Percentiles rank a stretch among this genome's conserved stretches.
These are phyloP conservation scores for Talaromyces pinophilus DNA, from an alignment of 2,329 filamentous ascomycete species.

Conservation along the genomic window DNA sequence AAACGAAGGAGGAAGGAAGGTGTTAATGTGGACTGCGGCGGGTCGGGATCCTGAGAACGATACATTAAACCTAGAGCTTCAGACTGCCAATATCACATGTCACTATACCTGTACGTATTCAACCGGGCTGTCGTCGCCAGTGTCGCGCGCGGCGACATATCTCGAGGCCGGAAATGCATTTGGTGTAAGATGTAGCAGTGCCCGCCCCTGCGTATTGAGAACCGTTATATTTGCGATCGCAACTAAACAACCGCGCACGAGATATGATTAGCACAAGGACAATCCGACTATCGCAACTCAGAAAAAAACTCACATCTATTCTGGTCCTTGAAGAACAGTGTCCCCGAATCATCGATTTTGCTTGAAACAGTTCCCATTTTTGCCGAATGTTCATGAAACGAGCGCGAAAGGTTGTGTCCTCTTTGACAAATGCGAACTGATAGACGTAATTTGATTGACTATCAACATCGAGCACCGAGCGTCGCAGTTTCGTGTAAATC, in stretches of 20 bases:
- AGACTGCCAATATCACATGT: constrained; percentile 8
- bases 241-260: constrained; percentile 56
- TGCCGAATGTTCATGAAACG: neutral
- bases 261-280: neutral
- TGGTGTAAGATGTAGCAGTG: constrained; percentile 74
- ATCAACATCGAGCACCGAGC: neutral
- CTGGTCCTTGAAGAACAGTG: constrained; percentile 87
- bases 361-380: constrained; percentile 92
- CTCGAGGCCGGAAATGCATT: constrained; percentile 85
- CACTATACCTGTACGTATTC: constrained; percentile 86
- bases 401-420: neutral
- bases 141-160: constrained; percentile 70
- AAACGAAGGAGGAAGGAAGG: constrained; percentile 85
- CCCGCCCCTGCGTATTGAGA: constrained; percentile 75
- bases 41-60: constrained; percentile 71
- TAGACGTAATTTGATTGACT: neutral
- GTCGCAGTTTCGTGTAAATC: neutral
- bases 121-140: constrained; percentile 72
- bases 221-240: constrained; percentile 81
- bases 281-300: neutral
- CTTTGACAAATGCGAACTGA: neutral
- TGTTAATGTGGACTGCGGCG: constrained; percentile 43
- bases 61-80: neutral
- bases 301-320: constrained; percentile 69
- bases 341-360: constrained; percentile 75